phyloP scores from a whole-genome alignment of 2,329 filamentous ascomycete genomes.

The Fusarium nematophilum region DNA sequence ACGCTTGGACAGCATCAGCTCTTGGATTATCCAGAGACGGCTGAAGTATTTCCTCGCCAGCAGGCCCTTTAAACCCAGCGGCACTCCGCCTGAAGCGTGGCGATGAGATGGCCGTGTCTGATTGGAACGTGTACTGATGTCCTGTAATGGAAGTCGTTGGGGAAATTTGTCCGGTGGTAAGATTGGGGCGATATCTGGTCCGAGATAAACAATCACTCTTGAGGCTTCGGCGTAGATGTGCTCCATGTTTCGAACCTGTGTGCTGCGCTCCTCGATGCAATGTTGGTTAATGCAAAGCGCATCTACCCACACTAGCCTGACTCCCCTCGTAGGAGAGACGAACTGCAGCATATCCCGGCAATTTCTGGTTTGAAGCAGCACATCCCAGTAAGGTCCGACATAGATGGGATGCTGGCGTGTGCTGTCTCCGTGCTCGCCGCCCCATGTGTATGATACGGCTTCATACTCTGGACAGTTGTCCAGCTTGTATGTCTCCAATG shows the following conservation, averaged over 20 bases:
- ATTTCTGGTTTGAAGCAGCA: neutral
- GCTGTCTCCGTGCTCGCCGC: neutral
- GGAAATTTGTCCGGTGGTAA: neutral
- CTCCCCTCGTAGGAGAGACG: neutral
- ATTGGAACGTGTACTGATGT: neutral
- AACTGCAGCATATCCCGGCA: slow-evolving; percentile 1
- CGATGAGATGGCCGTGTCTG: no score
- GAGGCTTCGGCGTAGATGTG: neutral
- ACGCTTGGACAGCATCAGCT: neutral
- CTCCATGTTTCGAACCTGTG: neutral
- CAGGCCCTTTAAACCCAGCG: neutral
- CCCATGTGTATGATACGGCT: slow-evolving; percentile 1
- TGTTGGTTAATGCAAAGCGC: slow-evolving; percentile 6
- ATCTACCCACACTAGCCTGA: slow-evolving; percentile 3
- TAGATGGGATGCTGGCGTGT: neutral
- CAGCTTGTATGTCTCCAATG: neutral
- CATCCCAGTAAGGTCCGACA: neutral
- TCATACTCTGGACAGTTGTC: neutral
- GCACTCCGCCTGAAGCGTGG: neutral
- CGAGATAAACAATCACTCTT: neutral
- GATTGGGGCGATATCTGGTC: neutral
- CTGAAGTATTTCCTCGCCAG: neutral
- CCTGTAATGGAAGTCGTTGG: neutral
- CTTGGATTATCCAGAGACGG: neutral
- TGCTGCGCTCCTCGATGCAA: neutral